phyloP scores from a whole-genome alignment of 352 stramenopile genomes.

The Pythium myriotylum region DNA sequence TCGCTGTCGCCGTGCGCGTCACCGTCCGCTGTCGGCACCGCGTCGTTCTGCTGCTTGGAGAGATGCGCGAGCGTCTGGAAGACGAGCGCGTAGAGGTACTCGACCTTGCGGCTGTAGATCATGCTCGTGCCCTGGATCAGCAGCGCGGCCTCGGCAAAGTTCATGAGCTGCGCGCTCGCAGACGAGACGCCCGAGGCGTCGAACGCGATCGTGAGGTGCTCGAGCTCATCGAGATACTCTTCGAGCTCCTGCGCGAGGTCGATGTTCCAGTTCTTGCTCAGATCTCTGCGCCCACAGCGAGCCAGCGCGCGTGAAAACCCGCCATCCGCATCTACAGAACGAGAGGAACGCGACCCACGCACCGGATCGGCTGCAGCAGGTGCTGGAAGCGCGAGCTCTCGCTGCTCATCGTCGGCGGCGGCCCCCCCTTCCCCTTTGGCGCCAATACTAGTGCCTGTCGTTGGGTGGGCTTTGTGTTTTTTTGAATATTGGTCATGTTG shows the following conservation, averaged over 20 bases:
- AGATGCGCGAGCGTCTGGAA: conserved; percentile 90
- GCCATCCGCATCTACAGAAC: not conserved
- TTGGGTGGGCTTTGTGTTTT: too few relatives aligned
- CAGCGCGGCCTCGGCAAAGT: conserved; percentile 93
- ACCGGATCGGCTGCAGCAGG: conserved; percentile 87
- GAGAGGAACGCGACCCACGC: conserved; percentile 14
- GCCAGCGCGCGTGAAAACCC: not conserved
- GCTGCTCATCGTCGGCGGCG: conserved; percentile 29
- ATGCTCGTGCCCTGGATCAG: conserved; percentile 93
- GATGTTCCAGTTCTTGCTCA: conserved; percentile 93
- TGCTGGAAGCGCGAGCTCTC: conserved; percentile 74
- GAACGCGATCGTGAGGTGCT: conserved; percentile 71
- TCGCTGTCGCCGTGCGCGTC: conserved; percentile 30
- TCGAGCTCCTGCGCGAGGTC: conserved; percentile 88
- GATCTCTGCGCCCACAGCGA: conserved; percentile 52
- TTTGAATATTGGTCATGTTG: conserved; percentile 11
- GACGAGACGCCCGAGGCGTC: conserved; percentile 28
- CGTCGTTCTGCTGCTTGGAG: conserved; percentile 56
- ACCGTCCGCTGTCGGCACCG: too few relatives aligned
- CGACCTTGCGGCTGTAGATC: conserved; percentile 95
- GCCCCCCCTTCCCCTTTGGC: too few relatives aligned
- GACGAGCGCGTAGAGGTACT: conserved; percentile 93
- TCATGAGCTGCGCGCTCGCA: conserved; percentile 48
- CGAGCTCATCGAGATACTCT: conserved; percentile 90
- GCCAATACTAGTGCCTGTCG: conserved; percentile 13